Base-by-base conservation (phyloP, 1,284 basidiomycete species). In the Cryptococcus sp. region DNA sequence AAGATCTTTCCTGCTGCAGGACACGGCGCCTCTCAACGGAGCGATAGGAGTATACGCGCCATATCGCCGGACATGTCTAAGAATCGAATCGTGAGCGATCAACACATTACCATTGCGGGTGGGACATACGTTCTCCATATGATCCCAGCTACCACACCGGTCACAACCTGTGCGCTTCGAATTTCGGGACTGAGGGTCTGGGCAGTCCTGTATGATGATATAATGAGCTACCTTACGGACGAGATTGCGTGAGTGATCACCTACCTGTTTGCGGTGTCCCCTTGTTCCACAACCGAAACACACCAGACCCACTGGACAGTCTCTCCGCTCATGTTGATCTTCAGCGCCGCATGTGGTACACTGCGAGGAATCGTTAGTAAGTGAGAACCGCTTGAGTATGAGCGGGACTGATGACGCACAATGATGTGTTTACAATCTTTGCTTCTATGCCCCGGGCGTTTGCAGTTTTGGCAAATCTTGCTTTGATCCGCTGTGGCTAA, bases 231-330 rank as follows among this genome's bases (percentile, higher is more conserved):
- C 29, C 3, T 46, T 17, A 39, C 16, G 22, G 29, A 26, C 8
- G 29, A 34, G 13, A 34, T 2, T 34, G 38, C 6, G 3, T 29
- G 45, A 20, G 17, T 6, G 46, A 34, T 44, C 2, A 44, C 83
- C 57, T 62, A 89, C 88, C 62, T 80, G 82, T 61, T 84, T 88
- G 50, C 91, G 84, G 71, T 96, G 92, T 0, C 93, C 93, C 69
- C 88, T 87, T 83, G 88, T 87, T 26, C 90, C 90, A 69, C 93
- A 96, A 3, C 82, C 84, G 73, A 87, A 94, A 71, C 93, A 95
- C 5, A 85, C 86, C 69, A 93, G 87, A 70, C 86, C 87, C 58
- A 91, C 87, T 0, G 92, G 91, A 76, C 93, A 96, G 54, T 86
- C 85, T 54, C 87, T 81, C 6, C 91, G 89, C 6, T 83, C 80